These are phyloP conservation scores for Fagus sylvatica DNA, from an alignment of 306 rosid species.

Conservation along the genomic window DNA sequence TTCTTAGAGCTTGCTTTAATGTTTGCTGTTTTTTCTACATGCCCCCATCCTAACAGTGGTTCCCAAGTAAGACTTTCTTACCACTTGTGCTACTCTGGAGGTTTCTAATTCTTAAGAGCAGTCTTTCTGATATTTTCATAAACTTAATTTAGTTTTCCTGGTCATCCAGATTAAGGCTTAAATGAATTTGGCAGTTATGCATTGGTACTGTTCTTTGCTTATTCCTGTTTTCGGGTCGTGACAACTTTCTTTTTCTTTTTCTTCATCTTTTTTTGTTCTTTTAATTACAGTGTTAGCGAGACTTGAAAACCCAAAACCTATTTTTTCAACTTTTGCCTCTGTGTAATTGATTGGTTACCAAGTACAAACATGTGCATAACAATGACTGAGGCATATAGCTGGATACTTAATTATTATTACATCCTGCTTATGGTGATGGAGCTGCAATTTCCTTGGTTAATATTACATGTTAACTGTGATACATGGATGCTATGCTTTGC, in stretches of 20 bases:
- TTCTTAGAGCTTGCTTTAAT: neutral
- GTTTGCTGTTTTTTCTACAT: neutral
- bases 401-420: neutral
- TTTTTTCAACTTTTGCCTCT: neutral
- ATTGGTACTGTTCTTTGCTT: neutral
- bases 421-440: neutral
- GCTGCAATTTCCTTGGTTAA: constrained; percentile 1
- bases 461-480: neutral
- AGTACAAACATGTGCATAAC: neutral
- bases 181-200: neutral
- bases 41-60: neutral
- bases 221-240: neutral
- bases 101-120: neutral
- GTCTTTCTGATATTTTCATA: neutral
- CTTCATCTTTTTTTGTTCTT: neutral
- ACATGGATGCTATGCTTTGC: neutral
- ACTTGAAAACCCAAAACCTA: neutral
- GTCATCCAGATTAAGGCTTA: neutral
- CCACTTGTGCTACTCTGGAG: neutral
- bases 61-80: neutral
- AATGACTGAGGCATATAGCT: neutral
- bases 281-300: neutral
- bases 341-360: neutral
- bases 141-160: neutral
- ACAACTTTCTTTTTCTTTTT: neutral